These are phyloP conservation scores for Xylariomycetidae sp. DNA, from an alignment of 2,329 filamentous ascomycete species.

Conservation along the genomic window DNA sequence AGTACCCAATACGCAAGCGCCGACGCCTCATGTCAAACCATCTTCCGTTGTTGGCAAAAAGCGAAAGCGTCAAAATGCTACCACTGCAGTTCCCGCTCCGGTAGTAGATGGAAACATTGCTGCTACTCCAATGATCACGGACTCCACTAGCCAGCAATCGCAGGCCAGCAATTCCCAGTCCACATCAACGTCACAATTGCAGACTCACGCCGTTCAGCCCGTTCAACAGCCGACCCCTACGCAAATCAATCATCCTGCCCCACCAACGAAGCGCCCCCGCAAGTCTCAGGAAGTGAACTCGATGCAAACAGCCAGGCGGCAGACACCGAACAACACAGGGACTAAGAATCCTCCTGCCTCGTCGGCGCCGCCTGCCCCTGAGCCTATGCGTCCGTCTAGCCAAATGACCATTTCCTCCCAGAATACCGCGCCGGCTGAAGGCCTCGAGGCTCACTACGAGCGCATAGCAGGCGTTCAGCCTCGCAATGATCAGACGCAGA, in stretches of 20 bases:
- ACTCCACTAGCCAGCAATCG: slow-evolving; percentile 11
- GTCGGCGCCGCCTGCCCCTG: slow-evolving; percentile 11
- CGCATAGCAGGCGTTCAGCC: slow-evolving; percentile 20
- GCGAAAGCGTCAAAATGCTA: slow-evolving; percentile 25
- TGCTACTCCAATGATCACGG: slow-evolving; percentile 4
- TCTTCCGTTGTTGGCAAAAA: slow-evolving; percentile 28
- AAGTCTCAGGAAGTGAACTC: slow-evolving; percentile 28
- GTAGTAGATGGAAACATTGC: slow-evolving; percentile 11
- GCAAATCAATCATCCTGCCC: slow-evolving; percentile 10
- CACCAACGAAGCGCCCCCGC: slow-evolving; percentile 23
- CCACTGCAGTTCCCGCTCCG: slow-evolving; percentile 6
- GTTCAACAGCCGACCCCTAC: slow-evolving; percentile 15
- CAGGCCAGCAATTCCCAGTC: slow-evolving; percentile 13
- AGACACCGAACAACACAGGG: slow-evolving; percentile 17
- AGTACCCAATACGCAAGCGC: slow-evolving; percentile 7
- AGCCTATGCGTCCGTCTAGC: slow-evolving; percentile 15
- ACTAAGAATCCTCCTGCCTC: slow-evolving; percentile 15
- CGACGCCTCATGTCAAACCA: slow-evolving; percentile 21
- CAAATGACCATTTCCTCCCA: slow-evolving; percentile 13
- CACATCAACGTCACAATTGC: slow-evolving; percentile 13
- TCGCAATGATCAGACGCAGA: slow-evolving; percentile 20
- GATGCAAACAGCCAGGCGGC: slow-evolving; percentile 16
- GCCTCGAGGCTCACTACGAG: slow-evolving; percentile 24
- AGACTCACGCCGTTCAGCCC: slow-evolving; percentile 13
- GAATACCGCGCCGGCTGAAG: slow-evolving; percentile 18